These are phyloP conservation scores for Apiospora rasikravindrae DNA, from an alignment of 2,329 filamentous ascomycete species.

Conservation along the genomic window DNA sequence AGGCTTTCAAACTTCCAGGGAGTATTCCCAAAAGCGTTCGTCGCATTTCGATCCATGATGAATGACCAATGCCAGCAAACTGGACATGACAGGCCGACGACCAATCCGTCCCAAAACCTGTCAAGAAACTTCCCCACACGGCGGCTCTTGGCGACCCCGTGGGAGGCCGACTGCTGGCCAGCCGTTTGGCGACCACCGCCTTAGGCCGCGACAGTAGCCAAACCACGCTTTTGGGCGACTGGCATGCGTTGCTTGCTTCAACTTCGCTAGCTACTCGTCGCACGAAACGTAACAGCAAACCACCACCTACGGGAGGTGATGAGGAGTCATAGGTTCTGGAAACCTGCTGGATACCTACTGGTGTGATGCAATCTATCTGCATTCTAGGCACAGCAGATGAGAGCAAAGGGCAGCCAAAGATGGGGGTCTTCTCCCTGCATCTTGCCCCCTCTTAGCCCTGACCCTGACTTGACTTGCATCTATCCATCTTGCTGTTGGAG, in stretches of 20 bases:
- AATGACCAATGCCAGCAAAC: neutral
- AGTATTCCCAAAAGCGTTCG: no score
- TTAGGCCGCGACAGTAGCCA: constrained; percentile 4
- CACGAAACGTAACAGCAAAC: constrained; percentile 12
- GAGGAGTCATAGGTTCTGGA: neutral
- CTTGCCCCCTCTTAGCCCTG: neutral
- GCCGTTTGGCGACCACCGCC: neutral
- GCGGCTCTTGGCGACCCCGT: constrained; percentile 6
- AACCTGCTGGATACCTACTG: neutral
- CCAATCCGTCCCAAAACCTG: constrained; percentile 9
- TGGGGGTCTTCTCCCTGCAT: neutral
- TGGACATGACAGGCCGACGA: neutral
- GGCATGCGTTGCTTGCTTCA: neutral
- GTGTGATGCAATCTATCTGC: neutral
- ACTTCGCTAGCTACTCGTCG: neutral
- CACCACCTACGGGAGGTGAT: neutral
- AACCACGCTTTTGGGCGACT: neutral
- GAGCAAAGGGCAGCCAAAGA: neutral
- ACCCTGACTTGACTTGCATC: neutral
- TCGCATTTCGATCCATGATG: neutral
- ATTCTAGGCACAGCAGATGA: neutral
- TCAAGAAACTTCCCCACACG: constrained; percentile 8
- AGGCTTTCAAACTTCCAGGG: neutral
- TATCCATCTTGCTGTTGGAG: neutral
- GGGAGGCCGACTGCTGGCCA: constrained; percentile 12